Conservation (phyloP, 352 stramenopile species). For the Aphanomyces euteiches region DNA sequence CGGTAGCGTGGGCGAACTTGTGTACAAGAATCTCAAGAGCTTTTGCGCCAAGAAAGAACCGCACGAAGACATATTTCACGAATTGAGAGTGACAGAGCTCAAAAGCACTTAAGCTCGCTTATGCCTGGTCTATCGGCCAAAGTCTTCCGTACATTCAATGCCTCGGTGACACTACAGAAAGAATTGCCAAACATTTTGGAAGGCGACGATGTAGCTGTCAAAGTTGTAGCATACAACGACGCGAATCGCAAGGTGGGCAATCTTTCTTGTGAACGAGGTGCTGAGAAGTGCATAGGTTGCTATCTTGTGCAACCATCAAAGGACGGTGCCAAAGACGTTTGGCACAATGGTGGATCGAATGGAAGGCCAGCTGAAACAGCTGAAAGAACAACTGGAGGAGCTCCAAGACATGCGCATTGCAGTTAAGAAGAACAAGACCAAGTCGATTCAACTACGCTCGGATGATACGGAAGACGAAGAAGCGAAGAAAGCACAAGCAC, state of each 20-base stretch:
- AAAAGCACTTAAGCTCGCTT: conserved; percentile 98
- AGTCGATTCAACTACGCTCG: conserved; percentile 89
- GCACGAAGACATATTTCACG: conserved; percentile 97
- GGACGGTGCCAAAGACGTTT: conserved; percentile 96
- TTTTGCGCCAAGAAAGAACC: conserved; percentile 96
- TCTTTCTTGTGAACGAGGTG: background rate
- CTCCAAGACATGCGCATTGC: conserved; percentile 90
- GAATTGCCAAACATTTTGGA: conserved; percentile 84
- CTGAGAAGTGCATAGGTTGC: conserved; percentile 64
- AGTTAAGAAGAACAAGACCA: conserved; percentile 84
- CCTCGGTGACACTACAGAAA: conserved; percentile 97
- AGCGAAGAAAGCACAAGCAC: conserved; percentile 89
- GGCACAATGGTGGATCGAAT: conserved; percentile 94
- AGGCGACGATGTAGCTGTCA: conserved; percentile 65
- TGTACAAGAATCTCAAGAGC: conserved; percentile 95
- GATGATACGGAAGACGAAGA: conserved; percentile 48
- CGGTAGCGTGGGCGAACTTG: conserved; percentile 80
- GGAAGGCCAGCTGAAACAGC: conserved; percentile 84
- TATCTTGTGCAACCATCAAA: conserved; percentile 99
- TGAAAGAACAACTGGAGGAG: conserved; percentile 94
- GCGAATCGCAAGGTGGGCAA: conserved; percentile 93
- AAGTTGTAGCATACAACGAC: conserved; percentile 99
- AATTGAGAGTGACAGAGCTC: conserved; percentile 92
- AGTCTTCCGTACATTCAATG: conserved; percentile 99
- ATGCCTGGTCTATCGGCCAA: conserved; percentile 99